These are phyloP conservation scores for Vaccinium corymbosum DNA, from an alignment of 148 eudicot genomes.

Conservation along the genomic window DNA sequence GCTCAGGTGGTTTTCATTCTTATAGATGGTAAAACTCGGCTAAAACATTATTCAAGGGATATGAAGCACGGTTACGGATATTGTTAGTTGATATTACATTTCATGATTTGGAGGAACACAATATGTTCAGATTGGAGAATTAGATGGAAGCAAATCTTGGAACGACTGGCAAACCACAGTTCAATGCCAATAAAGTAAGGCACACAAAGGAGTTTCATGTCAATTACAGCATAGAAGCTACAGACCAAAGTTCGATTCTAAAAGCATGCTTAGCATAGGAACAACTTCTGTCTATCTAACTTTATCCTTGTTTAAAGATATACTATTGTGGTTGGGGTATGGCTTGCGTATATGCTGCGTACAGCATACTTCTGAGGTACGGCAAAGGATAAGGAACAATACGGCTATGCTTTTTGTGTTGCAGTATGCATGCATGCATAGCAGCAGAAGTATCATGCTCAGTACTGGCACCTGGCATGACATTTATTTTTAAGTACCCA, in stretches of 20 bases:
- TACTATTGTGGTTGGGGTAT: background rate
- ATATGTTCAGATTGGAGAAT: background rate
- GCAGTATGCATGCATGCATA: background rate
- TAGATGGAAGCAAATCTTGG: background rate
- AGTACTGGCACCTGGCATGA: background rate
- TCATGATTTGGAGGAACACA: background rate
- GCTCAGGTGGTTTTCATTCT: background rate
- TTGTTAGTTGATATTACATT: background rate
- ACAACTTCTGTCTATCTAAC: background rate
- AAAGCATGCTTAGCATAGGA: background rate
- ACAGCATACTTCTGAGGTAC: too few relatives aligned
- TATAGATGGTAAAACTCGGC: background rate
- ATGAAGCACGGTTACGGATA: background rate
- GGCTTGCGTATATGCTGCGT: background rate
- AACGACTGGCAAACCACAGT: background rate
- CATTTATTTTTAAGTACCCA: background rate
- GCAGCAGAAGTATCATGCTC: background rate
- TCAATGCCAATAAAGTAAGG: background rate
- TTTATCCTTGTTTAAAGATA: background rate
- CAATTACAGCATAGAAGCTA: background rate
- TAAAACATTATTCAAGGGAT: background rate
- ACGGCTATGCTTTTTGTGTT: background rate
- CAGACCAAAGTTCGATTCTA: background rate
- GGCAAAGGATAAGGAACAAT: background rate
- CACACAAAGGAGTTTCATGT: background rate